A percentile compares a stretch with the other conserved stretches of the same genome.
These are phyloP conservation scores for Fomitopsis betulina DNA, from an alignment of 1,284 basidiomycete species.

Conservation along the genomic window DNA sequence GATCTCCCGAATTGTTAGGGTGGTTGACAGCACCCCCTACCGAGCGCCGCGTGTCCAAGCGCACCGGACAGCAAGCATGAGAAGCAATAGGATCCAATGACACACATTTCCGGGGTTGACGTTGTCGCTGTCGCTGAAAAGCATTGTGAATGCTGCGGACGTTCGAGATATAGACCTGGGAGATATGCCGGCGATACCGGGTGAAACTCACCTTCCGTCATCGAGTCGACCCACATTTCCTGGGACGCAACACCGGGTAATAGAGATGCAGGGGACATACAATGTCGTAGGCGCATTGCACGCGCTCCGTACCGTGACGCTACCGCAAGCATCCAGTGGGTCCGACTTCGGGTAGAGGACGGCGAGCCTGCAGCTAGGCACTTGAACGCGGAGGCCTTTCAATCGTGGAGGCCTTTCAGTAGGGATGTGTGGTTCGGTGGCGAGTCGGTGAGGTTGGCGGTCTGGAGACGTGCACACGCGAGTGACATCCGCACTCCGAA, in stretches of 20 bases:
- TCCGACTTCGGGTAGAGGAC: neutral
- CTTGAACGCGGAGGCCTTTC: no score
- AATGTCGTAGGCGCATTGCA: neutral
- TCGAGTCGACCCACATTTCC: neutral
- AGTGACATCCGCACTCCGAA: neutral
- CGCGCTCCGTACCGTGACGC: neutral
- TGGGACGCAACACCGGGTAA: neutral
- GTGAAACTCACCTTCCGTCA: neutral
- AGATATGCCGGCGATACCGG: slow-evolving; percentile 1
- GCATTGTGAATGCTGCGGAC: neutral
- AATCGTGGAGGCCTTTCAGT: neutral
- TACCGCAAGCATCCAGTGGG: neutral
- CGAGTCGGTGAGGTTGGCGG: neutral
- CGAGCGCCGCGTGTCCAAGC: neutral
- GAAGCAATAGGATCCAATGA: neutral
- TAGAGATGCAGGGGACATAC: neutral
- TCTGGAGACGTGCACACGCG: neutral
- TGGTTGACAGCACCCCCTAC: slow-evolving; percentile 36
- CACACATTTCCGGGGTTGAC: slow-evolving; percentile 17
- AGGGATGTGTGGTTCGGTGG: neutral
- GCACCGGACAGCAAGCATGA: neutral
- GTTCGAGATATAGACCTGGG: neutral
- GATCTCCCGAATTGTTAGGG: slow-evolving; percentile 43
- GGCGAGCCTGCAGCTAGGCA: no score
- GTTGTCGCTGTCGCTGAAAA: no score